A percentile compares a stretch with the other conserved stretches of the same genome.
Evolutionary conservation across 108 stramenopile genomes (phyloP).

Genomic region (Phaeodactylum tricornutum): DNA sequence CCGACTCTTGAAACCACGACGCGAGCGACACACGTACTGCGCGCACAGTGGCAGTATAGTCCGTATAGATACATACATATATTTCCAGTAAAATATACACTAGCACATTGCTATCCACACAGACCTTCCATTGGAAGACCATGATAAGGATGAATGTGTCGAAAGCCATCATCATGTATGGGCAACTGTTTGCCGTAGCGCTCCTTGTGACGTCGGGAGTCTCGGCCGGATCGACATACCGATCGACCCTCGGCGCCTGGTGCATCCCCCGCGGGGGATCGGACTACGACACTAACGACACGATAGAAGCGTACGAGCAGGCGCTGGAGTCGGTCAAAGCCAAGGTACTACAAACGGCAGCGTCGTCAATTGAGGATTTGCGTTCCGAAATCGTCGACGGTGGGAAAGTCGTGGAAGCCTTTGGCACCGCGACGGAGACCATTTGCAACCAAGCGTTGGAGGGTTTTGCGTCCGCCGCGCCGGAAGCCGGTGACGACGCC

Average conservation of each 20-base stretch:
- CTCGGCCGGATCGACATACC: too few species aligned
- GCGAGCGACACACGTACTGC: not conserved
- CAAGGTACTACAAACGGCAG: slow-evolving; percentile 2
- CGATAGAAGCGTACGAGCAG: not conserved
- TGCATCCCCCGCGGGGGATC: too few species aligned
- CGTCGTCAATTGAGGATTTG: slow-evolving; percentile 55
- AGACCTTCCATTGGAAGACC: too few species aligned
- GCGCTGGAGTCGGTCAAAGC: slow-evolving; percentile 3
- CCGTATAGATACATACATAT: not conserved
- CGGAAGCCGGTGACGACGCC: slow-evolving; percentile 58
- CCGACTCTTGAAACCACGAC: too few species aligned
- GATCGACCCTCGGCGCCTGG: slow-evolving; percentile 1
- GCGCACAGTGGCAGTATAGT: not conserved
- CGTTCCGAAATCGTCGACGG: slow-evolving; percentile 67
- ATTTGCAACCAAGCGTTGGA: slow-evolving; percentile 88
- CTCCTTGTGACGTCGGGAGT: too few species aligned
- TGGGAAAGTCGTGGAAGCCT: slow-evolving; percentile 47
- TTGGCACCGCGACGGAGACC: slow-evolving; percentile 79
- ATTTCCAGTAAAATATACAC: too few species aligned
- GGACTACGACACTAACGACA: too few species aligned
- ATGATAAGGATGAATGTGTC: too few species aligned
- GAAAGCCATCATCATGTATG: too few species aligned
- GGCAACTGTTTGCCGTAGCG: too few species aligned
- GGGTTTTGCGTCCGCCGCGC: slow-evolving; percentile 78
- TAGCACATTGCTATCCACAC: too few species aligned